A percentile compares a stretch with the other conserved stretches of the same genome.
Conservation (phyloP, 305 asterid genomes). For the Solanum hybrid region DNA sequence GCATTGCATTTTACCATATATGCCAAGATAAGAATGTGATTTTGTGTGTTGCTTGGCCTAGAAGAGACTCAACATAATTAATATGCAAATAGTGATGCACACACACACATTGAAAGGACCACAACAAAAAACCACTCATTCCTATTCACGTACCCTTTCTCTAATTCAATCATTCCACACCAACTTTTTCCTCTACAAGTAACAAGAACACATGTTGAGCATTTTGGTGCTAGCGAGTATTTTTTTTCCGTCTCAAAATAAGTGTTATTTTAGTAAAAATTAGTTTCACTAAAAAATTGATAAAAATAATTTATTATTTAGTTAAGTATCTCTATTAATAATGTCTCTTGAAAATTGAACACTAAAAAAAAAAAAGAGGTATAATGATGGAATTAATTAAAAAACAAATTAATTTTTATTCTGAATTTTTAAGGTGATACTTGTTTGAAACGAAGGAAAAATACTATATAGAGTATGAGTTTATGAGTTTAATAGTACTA, state of each 20-base stretch:
- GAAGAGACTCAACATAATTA: conserved; percentile 20
- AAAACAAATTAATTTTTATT: background rate
- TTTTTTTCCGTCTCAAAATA: background rate
- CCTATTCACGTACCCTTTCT: conserved; percentile 6
- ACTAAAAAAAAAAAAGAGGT: background rate
- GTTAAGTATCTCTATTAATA: background rate
- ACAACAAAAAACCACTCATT: conserved; percentile 23
- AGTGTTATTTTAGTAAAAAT: background rate
- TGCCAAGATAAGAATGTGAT: background rate
- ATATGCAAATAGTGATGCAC: conserved; percentile 2
- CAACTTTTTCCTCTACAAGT: conserved; percentile 21
- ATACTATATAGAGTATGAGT: background rate
- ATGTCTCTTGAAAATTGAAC: background rate
- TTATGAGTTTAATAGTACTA: background rate
- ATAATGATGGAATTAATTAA: background rate
- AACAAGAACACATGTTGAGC: conserved; percentile 30
- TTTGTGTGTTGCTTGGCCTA: conserved; percentile 23
- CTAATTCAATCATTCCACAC: conserved; percentile 24
- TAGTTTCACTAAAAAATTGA: background rate
- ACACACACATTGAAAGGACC: conserved; percentile 10
- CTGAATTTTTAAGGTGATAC: background rate
- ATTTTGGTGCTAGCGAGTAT: background rate
- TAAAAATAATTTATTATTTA: background rate
- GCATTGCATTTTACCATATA: background rate
- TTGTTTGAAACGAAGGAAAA: background rate